A percentile compares a stretch with the other conserved stretches of the same genome.
These are phyloP conservation scores for Neonectria ditissima DNA, from an alignment of 2,329 filamentous ascomycete genomes.

Conservation along the genomic window DNA sequence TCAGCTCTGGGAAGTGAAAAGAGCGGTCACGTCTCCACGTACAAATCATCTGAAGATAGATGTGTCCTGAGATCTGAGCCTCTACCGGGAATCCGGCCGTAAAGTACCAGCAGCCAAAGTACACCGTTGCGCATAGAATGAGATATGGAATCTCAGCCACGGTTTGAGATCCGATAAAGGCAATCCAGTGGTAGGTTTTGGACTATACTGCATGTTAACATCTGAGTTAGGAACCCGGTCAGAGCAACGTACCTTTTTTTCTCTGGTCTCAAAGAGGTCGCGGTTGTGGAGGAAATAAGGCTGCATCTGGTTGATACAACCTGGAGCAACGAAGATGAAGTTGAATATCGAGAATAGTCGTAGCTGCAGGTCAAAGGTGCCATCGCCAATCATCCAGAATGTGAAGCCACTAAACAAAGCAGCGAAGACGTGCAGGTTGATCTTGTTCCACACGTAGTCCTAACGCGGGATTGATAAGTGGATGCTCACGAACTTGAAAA, in stretches of 20 bases:
- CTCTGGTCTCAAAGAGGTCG: constrained; percentile 61
- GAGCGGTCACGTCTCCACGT: constrained; percentile 46
- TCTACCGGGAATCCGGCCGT: constrained; percentile 36
- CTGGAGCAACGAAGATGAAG: constrained; percentile 64
- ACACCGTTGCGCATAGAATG: constrained; percentile 52
- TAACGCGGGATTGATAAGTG: constrained; percentile 2
- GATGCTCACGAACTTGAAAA: accelerated
- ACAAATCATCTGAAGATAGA: constrained; percentile 60
- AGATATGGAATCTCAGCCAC: constrained; percentile 55
- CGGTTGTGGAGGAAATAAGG: constrained; percentile 60
- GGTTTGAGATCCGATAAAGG: constrained; percentile 62
- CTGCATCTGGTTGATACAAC: constrained; percentile 52
- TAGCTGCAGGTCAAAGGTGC: constrained; percentile 53
- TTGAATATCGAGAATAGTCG: constrained; percentile 64
- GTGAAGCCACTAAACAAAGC: constrained; percentile 62
- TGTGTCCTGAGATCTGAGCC: constrained; percentile 59
- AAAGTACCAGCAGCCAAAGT: constrained; percentile 65
- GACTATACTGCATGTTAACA: constrained; percentile 36
- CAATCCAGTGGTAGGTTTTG: constrained; percentile 63
- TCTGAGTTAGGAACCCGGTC: no score
- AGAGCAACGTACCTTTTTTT: constrained; percentile 53
- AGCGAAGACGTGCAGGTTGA: constrained; percentile 55
- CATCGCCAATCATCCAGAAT: constrained; percentile 60
- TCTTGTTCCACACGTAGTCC: constrained; percentile 46
- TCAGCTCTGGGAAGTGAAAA: neutral